Base-by-base conservation (phyloP, 1,284 basidiomycete genomes). In the Cystobasidium slooffiae region DNA sequence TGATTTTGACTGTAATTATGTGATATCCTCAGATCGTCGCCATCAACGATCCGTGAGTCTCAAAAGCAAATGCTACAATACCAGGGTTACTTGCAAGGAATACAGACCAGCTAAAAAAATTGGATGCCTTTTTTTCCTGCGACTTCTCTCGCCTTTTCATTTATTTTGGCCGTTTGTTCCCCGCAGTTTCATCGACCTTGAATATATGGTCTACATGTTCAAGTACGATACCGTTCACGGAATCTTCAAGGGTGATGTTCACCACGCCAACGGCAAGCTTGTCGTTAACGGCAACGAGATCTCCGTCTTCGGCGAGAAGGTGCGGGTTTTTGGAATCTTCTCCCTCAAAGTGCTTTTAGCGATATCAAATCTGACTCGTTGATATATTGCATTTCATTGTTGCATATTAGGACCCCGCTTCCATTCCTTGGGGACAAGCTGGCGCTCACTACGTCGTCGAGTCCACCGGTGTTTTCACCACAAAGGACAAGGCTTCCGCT, bases 401-500 rank as follows among this genome's bases (percentile, higher is more conserved):
- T 18, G 63, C 56, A n/a, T n/a, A n/a, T n/a, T n/a, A 88, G 81
- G 93, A 98, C 83, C 93, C 96, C 64, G 85, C 89, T 80, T 85
- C 86, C 84, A 99, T 99, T 85, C 86, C 86, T 74, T 99, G 96
- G 96, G 86, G 87, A 74, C 82, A 85, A 55, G 87, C 87, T 75
- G 92, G 91, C 80, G 97, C 95, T 78, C 87, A 93, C 59, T 99
- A 99, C 88, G 87, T 99, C 77, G 89, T 99, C 83, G 96, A 99
- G 86, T 94, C 97, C 68, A 99, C 96, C 80, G 96, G 97, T 91
- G 96, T 99, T 84, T 99, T 99, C 89, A 99, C 96, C 84, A 97
- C 96, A 82, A 89, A 76, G 74, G 86, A 87, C 76, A 95, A 93
- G 87, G 96, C 97, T 76, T 87, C 87, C 72, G 90, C 89, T 80